Percentiles rank a stretch among this genome's conserved stretches.
phyloP scores from a whole-genome alignment of 1,284 basidiomycete species.

The Cutaneotrichosporon daszewskae region DNA sequence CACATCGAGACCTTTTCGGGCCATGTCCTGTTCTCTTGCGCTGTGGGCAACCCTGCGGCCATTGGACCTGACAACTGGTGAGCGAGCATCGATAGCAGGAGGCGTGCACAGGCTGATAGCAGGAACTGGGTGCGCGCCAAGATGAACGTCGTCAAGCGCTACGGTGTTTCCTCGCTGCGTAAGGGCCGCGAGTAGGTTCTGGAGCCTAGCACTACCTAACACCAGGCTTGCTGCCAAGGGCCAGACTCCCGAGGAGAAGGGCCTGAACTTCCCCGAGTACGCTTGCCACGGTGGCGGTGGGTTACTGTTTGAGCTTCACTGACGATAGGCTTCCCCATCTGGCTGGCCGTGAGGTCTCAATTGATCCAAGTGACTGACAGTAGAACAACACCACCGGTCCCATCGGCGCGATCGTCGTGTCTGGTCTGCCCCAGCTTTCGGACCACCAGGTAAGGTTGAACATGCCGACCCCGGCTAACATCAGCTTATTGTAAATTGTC shows the following conservation, averaged over 20 bases:
- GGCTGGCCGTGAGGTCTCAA: constrained; percentile 31
- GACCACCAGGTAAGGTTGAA: constrained; percentile 43
- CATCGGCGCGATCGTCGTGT: constrained; percentile 45
- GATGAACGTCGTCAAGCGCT: constrained; percentile 38
- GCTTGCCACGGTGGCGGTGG: constrained; percentile 43
- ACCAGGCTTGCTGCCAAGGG: constrained; percentile 24
- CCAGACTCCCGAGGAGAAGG: constrained; percentile 26
- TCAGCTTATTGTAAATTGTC: constrained; percentile 10
- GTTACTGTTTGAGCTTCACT: constrained; percentile 2
- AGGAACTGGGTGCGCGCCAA: constrained; percentile 41
- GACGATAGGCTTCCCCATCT: constrained; percentile 39
- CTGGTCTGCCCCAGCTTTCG: constrained; percentile 44
- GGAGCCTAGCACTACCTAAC: too few relatives aligned
- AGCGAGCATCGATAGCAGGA: neutral
- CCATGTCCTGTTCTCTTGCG: constrained; percentile 36
- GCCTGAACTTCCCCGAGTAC: constrained; percentile 35
- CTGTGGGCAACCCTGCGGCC: constrained; percentile 32
- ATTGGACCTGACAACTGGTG: constrained; percentile 40
- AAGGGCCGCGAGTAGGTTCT: constrained; percentile 41
- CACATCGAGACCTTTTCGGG: constrained; percentile 39
- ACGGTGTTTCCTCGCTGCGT: constrained; percentile 35
- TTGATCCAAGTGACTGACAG: constrained; percentile 5
- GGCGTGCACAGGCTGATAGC: neutral
- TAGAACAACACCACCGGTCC: constrained; percentile 28
- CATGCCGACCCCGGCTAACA: neutral